These are phyloP conservation scores for Micractinium conductrix DNA, from an alignment of 139 green algal species.

Conservation along the genomic window DNA sequence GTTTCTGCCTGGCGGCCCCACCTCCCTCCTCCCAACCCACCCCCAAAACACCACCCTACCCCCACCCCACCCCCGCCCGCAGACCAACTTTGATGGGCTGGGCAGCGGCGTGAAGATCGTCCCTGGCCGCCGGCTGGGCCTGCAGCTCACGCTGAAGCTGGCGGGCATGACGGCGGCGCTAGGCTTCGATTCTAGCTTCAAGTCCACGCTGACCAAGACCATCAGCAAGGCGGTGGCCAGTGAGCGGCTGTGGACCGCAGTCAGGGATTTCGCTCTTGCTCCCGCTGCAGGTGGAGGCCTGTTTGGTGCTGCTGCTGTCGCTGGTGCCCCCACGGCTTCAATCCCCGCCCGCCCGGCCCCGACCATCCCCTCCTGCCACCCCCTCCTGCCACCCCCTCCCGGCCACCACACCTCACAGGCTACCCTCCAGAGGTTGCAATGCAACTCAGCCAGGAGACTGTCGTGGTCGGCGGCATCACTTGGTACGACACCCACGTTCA, in stretches of 20 bases:
- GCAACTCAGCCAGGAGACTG: not conserved
- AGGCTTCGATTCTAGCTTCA: not conserved
- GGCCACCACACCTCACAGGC: not conserved
- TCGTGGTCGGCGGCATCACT: not conserved
- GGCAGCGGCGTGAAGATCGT: not conserved
- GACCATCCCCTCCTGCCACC: too few relatives aligned
- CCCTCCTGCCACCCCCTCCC: too few relatives aligned
- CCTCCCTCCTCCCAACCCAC: too few relatives aligned
- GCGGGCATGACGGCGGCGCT: not conserved
- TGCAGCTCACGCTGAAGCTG: not conserved
- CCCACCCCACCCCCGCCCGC: too few relatives aligned
- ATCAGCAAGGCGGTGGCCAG: not conserved
- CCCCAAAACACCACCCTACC: too few relatives aligned
- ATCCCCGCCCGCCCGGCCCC: not conserved
- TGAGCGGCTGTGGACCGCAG: too few relatives aligned
- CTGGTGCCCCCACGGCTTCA: too few relatives aligned
- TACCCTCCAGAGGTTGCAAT: not conserved
- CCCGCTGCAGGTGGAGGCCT: not conserved
- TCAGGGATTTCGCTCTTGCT: not conserved
- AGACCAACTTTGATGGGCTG: not conserved
- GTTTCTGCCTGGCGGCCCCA: too few relatives aligned
- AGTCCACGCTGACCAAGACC: not conserved
- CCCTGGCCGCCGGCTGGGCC: not conserved
- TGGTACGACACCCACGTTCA: not conserved
- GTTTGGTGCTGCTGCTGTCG: not conserved